Evolutionary conservation across 331 rosid species (phyloP).

Genomic region (Stylosanthes scabra): DNA sequence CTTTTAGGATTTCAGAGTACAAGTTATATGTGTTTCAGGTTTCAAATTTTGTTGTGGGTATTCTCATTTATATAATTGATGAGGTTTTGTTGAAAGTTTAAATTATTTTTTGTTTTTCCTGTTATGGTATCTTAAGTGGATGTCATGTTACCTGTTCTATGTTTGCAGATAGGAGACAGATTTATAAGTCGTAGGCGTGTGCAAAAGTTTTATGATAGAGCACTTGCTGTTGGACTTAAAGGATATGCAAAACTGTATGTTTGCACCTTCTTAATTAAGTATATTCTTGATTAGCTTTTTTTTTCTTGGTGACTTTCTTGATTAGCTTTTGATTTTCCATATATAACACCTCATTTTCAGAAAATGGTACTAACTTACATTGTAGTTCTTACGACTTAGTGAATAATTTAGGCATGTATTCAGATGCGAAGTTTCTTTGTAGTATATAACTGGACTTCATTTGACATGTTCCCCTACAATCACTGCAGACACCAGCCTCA

Average conservation of each 20-base stretch:
- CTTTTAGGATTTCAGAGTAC: conserved; percentile 6
- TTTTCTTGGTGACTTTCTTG: too few relatives aligned
- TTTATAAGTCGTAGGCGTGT: conserved; percentile 84
- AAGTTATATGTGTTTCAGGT: conserved; percentile 14
- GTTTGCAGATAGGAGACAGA: conserved; percentile 86
- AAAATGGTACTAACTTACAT: background rate
- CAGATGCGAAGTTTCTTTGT: conserved; percentile 25
- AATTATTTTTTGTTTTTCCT: conserved; percentile 26
- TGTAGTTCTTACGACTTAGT: background rate
- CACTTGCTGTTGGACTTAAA: conserved; percentile 85
- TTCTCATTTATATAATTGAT: conserved; percentile 17
- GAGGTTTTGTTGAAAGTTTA: conserved; percentile 17
- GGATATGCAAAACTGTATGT: conserved; percentile 93
- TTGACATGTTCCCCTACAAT: conserved; percentile 38
- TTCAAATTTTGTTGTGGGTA: conserved; percentile 14
- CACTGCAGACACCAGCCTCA: conserved; percentile 87
- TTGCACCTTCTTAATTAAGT: conserved; percentile 35
- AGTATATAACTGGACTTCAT: conserved; percentile 28
- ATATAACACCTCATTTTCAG: conserved; percentile 15
- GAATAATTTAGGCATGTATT: background rate
- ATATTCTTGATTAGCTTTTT: conserved; percentile 22
- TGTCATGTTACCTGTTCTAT: conserved; percentile 27
- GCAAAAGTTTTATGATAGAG: conserved; percentile 87
- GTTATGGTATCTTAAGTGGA: conserved; percentile 26
- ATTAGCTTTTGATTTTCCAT: conserved; percentile 27